Evolutionary conservation across 83 land plant genomes (phyloP).

Genomic region (Diphasiastrum complanatum): DNA sequence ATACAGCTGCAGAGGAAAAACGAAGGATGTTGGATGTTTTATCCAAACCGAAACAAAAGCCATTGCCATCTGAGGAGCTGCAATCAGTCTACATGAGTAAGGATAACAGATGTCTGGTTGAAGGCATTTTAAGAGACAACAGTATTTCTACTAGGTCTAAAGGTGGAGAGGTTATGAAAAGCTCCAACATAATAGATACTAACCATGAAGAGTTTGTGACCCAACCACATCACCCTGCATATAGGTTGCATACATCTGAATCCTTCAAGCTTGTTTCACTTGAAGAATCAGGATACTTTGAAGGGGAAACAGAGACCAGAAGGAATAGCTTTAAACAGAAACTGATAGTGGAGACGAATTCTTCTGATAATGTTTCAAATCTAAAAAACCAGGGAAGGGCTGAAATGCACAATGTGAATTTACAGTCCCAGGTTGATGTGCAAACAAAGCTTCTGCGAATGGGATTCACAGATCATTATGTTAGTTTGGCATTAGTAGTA

Average conservation of each 20-base stretch:
- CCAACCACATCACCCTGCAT: no score
- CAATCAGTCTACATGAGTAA: constrained; percentile 42
- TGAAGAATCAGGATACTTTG: no score
- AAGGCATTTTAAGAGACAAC: constrained; percentile 27
- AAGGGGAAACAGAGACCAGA: no score
- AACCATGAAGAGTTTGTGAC: no score
- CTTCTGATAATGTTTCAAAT: neutral
- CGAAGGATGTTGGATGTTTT: constrained; percentile 12
- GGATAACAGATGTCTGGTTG: constrained; percentile 27
- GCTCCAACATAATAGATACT: neutral
- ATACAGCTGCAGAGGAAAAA: constrained; percentile 26
- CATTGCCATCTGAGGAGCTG: constrained; percentile 22
- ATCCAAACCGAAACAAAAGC: constrained; percentile 18
- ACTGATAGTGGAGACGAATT: no score
- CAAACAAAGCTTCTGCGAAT: constrained; percentile 15
- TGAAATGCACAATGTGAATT: neutral
- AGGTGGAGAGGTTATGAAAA: neutral
- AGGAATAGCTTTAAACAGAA: no score
- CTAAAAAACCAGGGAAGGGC: neutral
- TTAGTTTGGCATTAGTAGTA: constrained; percentile 24
- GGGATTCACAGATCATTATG: constrained; percentile 32
- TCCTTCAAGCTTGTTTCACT: no score
- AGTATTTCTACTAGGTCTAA: neutral
- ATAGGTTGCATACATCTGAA: no score
- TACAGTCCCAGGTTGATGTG: neutral